A percentile compares a stretch with the other conserved stretches of the same genome.
Evolutionary conservation across 805 yeast genomes (phyloP).

Genomic region (Ogataea minuta): DNA sequence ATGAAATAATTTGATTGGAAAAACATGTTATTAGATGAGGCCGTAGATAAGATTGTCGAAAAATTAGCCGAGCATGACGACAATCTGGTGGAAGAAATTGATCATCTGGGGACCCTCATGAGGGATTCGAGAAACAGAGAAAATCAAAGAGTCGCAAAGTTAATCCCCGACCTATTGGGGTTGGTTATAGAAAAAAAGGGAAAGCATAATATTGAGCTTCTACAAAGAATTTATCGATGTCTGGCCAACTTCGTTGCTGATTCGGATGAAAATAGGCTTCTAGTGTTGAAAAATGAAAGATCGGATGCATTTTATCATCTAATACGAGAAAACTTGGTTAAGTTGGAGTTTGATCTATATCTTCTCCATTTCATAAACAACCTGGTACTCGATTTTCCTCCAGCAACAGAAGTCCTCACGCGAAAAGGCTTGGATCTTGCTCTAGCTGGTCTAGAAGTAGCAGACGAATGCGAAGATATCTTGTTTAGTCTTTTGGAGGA

Average conservation of each 20-base stretch:
- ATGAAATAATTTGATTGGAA: neutral
- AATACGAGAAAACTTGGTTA: constrained; percentile 3
- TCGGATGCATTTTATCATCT: neutral
- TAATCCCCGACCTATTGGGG: constrained; percentile 7
- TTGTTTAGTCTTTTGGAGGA: constrained; percentile 14
- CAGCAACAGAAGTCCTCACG: constrained; percentile 1
- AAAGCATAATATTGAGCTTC: constrained; percentile 1
- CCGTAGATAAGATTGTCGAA: neutral
- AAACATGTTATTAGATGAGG: neutral
- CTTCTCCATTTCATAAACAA: constrained; percentile 17
- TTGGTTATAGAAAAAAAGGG: neutral
- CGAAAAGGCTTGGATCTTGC: neutral
- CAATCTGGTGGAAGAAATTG: neutral
- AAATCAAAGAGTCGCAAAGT: constrained; percentile 1
- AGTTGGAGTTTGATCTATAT: constrained; percentile 3
- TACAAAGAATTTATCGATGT: constrained; percentile 5
- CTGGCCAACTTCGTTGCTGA: constrained; percentile 22
- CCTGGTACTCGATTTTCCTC: constrained; percentile 10
- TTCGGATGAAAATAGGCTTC: constrained; percentile 9
- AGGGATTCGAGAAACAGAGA: constrained; percentile 4
- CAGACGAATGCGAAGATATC: constrained; percentile 7
- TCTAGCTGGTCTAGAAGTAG: neutral
- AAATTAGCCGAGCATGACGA: neutral
- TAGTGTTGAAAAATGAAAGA: neutral
- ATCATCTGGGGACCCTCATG: constrained; percentile 2